Evolutionary conservation across 2,329 filamentous ascomycete genomes (phyloP).

Genomic region (Ceratocystis cubensis): DNA sequence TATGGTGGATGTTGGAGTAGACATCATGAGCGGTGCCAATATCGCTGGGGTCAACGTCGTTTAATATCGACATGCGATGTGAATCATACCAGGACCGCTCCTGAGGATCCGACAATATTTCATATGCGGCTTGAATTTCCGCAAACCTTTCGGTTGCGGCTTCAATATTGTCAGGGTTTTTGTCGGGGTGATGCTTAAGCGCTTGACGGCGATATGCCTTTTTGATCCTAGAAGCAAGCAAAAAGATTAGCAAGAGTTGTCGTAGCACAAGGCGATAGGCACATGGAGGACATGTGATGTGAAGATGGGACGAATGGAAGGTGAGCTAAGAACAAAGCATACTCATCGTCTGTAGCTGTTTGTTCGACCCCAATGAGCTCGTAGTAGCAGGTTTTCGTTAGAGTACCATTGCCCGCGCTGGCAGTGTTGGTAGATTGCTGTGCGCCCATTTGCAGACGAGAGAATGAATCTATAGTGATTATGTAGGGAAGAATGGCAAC

Average conservation of each 20-base stretch:
- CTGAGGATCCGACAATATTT: conserved; percentile 90
- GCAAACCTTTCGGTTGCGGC: conserved; percentile 75
- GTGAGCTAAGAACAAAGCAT: conserved; percentile 25
- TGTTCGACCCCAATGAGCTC: conserved; percentile 64
- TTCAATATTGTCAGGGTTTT: conserved; percentile 78
- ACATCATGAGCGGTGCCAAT: conserved; percentile 43
- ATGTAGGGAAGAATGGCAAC: background rate
- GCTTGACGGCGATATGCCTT: conserved; percentile 86
- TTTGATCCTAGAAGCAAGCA: conserved; percentile 52
- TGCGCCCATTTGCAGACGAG: conserved; percentile 37
- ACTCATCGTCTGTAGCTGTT: conserved; percentile 71
- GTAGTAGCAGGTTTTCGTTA: conserved; percentile 69
- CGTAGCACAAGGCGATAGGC: background rate
- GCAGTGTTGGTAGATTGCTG: conserved; percentile 40
- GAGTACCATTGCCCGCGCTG: conserved; percentile 23
- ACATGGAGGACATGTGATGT: too few species aligned
- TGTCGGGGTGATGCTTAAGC: conserved; percentile 86
- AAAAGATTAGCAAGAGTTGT: conserved; percentile 5
- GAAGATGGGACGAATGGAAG: background rate
- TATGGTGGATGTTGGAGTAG: conserved; percentile 57
- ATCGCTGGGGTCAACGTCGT: conserved; percentile 42
- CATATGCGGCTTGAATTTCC: conserved; percentile 84
- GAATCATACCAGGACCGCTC: conserved; percentile 97
- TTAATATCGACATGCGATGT: conserved; percentile 73
- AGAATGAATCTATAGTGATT: background rate